Base-by-base conservation (phyloP, 2,329 filamentous ascomycete genomes). In the Colletotrichum incanum region DNA sequence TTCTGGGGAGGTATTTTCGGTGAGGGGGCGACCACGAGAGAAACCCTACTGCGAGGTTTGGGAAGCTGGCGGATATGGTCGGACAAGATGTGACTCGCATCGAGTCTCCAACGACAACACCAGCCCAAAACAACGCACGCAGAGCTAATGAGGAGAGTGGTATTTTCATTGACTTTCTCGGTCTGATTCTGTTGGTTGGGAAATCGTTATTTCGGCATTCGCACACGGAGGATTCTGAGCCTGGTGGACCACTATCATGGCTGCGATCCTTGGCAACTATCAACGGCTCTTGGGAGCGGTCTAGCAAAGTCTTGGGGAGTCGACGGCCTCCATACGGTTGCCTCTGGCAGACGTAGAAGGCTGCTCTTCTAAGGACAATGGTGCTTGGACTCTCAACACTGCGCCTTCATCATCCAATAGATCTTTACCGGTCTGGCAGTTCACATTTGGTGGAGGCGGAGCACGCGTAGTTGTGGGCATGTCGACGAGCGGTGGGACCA, bases 1-100 rank as follows among this genome's bases (percentile, higher is more conserved):
- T 81, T 83, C 78, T 82, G 82, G 80, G 81, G 81, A 83, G 77
- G 80, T 75, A 72, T 75, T 74, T 69, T 49, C 18, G 58, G 68
- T 39, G 63, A 72, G 68, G 72, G 68, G 59, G 45, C 58, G 68
- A 56, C 37, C 28, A n/a, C 28, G 47, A 56, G 28, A 59, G 59
- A 59, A 34, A 52, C n/a, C 8, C 37, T 31, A 31, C 23, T 64
- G 60, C 61, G 23, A 61, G 58, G 43, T 37, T 14, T 37, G 14
- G 34, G 31, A 31, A 23, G 47, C 50, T 39, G 43, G 43, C 54
- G 31, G 41, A 43, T 16, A 54, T 6, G 18, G 56, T 63, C 49
- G n/a, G 26, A 43, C 55, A 73, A 37, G n/a, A 43, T 1, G 5
- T 5, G 56, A 34, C 26, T 45, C 47, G 20, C 20, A 26, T 23